These are phyloP conservation scores for Chaetomium cochliodes DNA, from an alignment of 495 filamentous ascomycete species.

Conservation along the genomic window DNA sequence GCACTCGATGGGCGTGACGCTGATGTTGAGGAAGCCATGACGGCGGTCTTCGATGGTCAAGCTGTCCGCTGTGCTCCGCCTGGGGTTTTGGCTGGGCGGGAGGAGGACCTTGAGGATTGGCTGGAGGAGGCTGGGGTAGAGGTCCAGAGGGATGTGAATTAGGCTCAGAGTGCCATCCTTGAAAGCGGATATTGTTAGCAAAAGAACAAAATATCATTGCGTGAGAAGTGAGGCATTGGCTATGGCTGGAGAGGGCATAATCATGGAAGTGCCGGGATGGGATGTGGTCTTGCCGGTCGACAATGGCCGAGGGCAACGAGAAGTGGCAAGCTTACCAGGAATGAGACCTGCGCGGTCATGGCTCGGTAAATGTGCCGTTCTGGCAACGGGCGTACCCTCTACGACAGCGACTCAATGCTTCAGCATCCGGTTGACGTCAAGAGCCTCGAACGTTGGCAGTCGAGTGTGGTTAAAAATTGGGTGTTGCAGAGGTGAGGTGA, in stretches of 20 bases:
- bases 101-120: constrained; percentile 83
- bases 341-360: constrained; percentile 58
- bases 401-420: constrained; percentile 8
- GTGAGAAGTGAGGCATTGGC: background rate
- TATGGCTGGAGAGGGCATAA: background rate
- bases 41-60: constrained; percentile 54
- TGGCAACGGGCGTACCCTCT: background rate
- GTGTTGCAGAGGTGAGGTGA: background rate
- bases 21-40: constrained; percentile 82
- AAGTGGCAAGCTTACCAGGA: constrained; percentile 47
- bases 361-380: constrained; percentile 21
- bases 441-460: background rate
- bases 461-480: background rate
- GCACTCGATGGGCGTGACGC: constrained; percentile 88
- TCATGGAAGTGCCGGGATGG: background rate
- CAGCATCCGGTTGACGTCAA: background rate
- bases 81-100: constrained; percentile 48
- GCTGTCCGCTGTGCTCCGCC: constrained; percentile 20
- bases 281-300: background rate
- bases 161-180: constrained; percentile 85
- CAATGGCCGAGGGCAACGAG: background rate
- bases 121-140: constrained; percentile 80
- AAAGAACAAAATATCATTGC: background rate
- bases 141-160: constrained; percentile 82
- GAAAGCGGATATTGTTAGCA: constrained; percentile 18